These are phyloP conservation scores for Rhodamnia argentea DNA, from an alignment of 345 rosid genomes.

Conservation along the genomic window DNA sequence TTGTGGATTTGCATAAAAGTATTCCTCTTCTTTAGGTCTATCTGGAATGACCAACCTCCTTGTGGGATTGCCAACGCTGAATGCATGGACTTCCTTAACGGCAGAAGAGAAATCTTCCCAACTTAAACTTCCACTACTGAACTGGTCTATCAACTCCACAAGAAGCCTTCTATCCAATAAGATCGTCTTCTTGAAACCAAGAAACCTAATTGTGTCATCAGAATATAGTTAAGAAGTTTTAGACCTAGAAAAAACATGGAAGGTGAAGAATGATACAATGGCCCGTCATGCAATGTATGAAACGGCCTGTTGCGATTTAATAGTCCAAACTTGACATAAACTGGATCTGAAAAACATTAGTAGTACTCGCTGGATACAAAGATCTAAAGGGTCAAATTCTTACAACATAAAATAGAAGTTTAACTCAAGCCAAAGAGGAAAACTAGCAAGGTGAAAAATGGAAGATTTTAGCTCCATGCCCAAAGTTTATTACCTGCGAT, in stretches of 20 bases:
- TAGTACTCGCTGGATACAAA: background rate
- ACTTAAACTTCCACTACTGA: constrained; percentile 40
- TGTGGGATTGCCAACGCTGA: constrained; percentile 62
- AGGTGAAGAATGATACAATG: background rate
- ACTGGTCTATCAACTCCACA: constrained; percentile 75
- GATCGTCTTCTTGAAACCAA: constrained; percentile 85
- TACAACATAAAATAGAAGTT: background rate
- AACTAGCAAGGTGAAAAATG: background rate
- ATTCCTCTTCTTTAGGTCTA: constrained; percentile 88
- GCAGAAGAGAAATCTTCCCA: constrained; percentile 80
- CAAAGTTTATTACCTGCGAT: constrained; percentile 53
- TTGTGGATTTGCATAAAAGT: constrained; percentile 88
- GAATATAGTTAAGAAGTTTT: background rate
- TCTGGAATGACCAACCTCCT: constrained; percentile 60
- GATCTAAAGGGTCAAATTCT: background rate
- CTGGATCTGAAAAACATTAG: background rate
- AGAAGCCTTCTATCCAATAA: constrained; percentile 63
- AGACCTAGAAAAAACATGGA: background rate
- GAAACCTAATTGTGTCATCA: constrained; percentile 30
- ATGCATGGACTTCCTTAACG: constrained; percentile 62
- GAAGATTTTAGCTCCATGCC: background rate
- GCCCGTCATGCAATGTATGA: background rate
- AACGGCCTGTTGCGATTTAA: background rate
- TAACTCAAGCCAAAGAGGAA: background rate
- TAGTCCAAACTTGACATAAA: background rate